A percentile compares a stretch with the other conserved stretches of the same genome.
Conservation (phyloP, 257 asterid genomes). For the Gentiana macrophylla region DNA sequence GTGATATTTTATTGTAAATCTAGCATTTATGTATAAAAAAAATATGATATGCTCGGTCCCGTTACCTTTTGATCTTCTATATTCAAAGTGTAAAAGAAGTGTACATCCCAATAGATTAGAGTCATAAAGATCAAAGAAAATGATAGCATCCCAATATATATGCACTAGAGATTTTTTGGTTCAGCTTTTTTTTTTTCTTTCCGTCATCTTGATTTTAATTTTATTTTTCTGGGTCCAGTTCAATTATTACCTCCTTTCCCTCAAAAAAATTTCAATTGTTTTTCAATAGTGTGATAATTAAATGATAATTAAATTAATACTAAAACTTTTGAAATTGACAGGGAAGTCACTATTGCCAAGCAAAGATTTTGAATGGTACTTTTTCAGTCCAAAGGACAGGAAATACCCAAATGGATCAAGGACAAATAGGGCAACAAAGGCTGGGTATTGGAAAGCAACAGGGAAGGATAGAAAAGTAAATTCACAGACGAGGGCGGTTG, state of each 20-base stretch:
- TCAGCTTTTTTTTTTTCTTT: slow-evolving; percentile 21
- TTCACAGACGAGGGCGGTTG: slow-evolving; percentile 71
- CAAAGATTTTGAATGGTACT: slow-evolving; percentile 98
- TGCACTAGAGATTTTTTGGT: slow-evolving; percentile 12
- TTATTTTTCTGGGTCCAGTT: slow-evolving; percentile 8
- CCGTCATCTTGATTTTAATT: not conserved
- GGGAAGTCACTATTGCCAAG: slow-evolving; percentile 92
- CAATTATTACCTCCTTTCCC: no score
- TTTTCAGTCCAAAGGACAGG: slow-evolving; percentile 91
- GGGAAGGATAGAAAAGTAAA: slow-evolving; percentile 91
- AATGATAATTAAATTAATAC: not conserved
- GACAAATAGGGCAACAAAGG: slow-evolving; percentile 89
- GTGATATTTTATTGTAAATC: no score
- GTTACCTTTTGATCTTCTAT: slow-evolving; percentile 38
- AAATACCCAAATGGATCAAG: slow-evolving; percentile 96
- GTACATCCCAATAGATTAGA: slow-evolving; percentile 20
- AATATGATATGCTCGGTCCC: slow-evolving; percentile 25
- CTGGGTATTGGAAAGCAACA: slow-evolving; percentile 98
- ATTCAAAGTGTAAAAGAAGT: slow-evolving; percentile 23
- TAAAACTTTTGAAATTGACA: slow-evolving; percentile 9
- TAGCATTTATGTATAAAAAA: no score
- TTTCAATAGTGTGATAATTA: slow-evolving; percentile 1
- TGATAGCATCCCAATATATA: slow-evolving; percentile 17
- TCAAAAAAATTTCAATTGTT: not conserved
- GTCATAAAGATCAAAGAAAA: slow-evolving; percentile 38